Evolutionary conservation across 257 asterid genomes (phyloP), one percentile per base, ranked within the genome.

Genomic region (Plantago ovata): DNA sequence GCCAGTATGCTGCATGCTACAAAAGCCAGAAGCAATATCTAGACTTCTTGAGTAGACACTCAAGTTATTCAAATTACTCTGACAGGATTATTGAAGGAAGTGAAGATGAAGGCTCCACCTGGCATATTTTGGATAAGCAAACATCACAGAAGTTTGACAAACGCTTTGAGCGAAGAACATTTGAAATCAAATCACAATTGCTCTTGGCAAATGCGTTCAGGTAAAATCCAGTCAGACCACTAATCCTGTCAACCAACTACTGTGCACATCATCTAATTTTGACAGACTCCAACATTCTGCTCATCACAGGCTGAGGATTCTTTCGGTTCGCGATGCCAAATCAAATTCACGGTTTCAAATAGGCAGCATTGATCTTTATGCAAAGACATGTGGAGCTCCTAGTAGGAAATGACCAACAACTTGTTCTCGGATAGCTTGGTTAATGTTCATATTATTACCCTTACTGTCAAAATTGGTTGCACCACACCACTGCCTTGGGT

Each of bases 81-180:
- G 6, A 11, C 60, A 92, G 98, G 98, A 68, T 80, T 63, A 47
- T 92, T 12, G 98, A 92, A 83, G 96, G 95, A 74, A 87, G 98
- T 68, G 80, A 62, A 21, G 84, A 91, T 53, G 88, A 87, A 56
- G 96, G 98, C 38, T 71, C 84, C 43, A 85, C 63, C 54, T 92
- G 98, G 98, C 79, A 61, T 18, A 61, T 75, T 64, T 67, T 92
- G 74, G 89, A 92, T 65, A 56, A 85, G 78, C 93, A 69, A 75
- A 77, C 68, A 40, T 75, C 81, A 24, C 88, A 87, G 81, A 76
- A 22, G 63, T 92, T 92, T 65, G 79, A 79, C 47, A 70, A 74
- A 7, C 92, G 95, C 22, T 92, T 76, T 79, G 86, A 81, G 74
- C 81, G 96, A 53, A 92, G 68, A 81, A 38, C 85, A 60, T 88